Base-by-base conservation (phyloP, 345 rosid genomes). In the Arabidopsis arenosa region DNA sequence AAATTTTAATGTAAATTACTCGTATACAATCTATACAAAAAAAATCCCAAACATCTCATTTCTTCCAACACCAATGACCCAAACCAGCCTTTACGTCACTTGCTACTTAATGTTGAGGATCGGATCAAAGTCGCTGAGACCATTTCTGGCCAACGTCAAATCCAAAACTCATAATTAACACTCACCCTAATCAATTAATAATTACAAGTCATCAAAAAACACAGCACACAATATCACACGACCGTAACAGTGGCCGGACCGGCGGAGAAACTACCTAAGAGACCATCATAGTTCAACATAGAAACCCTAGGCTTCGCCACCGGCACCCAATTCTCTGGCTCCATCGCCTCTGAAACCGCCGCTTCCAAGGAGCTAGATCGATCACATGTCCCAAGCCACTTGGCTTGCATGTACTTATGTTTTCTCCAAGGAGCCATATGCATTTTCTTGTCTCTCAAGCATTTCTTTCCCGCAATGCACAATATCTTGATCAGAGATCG, bases 351-450 rank as follows among this genome's bases (percentile, higher is more conserved):
- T 0, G 85, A 54, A 18, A 32, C 63, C 9, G 67, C 60, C 1
- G 55, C 73, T 51, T 77, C 84, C 55, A 79, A 56, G 13, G 76
- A 40, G 18, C 52, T 52, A n/a, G 80, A 52, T 52, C 72, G 81
- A 35, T 87, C 85, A 43, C 85, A 83, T 3, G 82, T 76, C 10
- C 97, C 92, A 0, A 90, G 60, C 98, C 97, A 91, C 79, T 94
- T 94, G 2, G 94, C 93, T 63, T 90, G 91, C 96, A 94, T 85
- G 78, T 89, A 93, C 80, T 85, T 88, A 51, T 87, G 86, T 83
- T 86, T 93, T 73, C 98, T 88, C 97, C 97, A 91, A 8, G 98
- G 98, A 44, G 85, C 96, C 81, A 94, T 60, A 72, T 94, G 95
- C 86, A 91, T 91, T 67, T 89, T 86, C 80, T 84, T 87, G 81